Base-by-base conservation (phyloP, 2,329 filamentous ascomycete genomes). In the Corniculantispora saksenae region DNA sequence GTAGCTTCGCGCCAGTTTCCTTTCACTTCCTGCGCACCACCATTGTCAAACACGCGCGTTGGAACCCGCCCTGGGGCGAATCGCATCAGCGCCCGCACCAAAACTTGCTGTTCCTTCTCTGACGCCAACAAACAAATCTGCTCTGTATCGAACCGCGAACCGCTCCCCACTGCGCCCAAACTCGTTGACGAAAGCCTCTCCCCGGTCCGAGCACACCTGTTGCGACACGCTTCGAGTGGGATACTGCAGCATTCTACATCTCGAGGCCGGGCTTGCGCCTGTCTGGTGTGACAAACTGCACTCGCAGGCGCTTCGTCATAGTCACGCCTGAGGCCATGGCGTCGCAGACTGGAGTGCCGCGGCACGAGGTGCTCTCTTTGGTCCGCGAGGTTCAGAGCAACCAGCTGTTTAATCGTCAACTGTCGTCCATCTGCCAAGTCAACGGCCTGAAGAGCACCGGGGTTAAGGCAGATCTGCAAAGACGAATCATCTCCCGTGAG, bases 391-490 rank as follows among this genome's bases (percentile, higher is more conserved):
- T 83, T 19, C 77, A 82, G 66, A 75, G 76, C 51, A 80, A 75
- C 43, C 69, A 77, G 15, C 75, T 88, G 25, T 77, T 86, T 35
- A 87, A 87, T 72, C 79, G 81, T 23, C 89, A 94, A 71, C 85
- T 97, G 57, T 91, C 93, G 71, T 84, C 84, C 61, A 89, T 98
- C 69, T 91, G 94, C 73, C 85, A 87, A 68, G 82, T 86, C 67
- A 92, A 97, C 79, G 86, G 88, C 55, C 82, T 97, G 43, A 85
- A 87, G 69, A 90, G 92, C 67, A 91, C 90, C 32, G 95, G 95
- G 23, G 90, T 95, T 72, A 99, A 99, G 82, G 87, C 88, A 40
- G 86, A 91, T 50, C 81, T 98, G 66, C 93, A 97, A 78, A 80
- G 81, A 66, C 89, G 94, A 72, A 91, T 97, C 67, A 86, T 90